A percentile compares a stretch with the other conserved stretches of the same genome.
phyloP scores from a whole-genome alignment of 495 filamentous ascomycete species.

The Extremus antarcticus region DNA sequence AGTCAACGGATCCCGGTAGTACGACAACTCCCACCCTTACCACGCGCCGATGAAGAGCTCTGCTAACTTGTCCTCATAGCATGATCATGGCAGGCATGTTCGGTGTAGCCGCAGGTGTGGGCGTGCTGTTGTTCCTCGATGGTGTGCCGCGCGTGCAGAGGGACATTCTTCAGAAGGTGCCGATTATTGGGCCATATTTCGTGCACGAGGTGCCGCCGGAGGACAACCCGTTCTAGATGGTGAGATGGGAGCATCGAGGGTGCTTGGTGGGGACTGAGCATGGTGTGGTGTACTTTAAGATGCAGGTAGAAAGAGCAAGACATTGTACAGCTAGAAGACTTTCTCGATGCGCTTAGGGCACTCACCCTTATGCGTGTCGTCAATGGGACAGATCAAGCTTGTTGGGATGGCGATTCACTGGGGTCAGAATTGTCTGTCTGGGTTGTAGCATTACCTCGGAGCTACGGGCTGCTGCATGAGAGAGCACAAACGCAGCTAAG shows the following conservation, averaged over 20 bases:
- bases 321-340: too few relatives aligned
- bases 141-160: conserved; percentile 56
- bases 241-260: not conserved
- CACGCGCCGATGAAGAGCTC: not conserved
- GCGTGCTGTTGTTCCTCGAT: conserved; percentile 61
- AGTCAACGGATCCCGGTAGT: conserved; percentile 3
- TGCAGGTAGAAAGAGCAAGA: not conserved
- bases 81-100: conserved; percentile 45
- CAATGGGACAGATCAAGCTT: too few relatives aligned
- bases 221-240: conserved; percentile 44
- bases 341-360: too few relatives aligned
- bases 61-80: conserved; percentile 28
- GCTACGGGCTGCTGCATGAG: too few relatives aligned
- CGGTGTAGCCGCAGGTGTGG: conserved; percentile 49
- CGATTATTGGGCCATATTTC: conserved; percentile 49
- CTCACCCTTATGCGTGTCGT: too few relatives aligned
- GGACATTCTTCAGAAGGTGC: conserved; percentile 52
- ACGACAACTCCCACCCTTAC: not conserved
- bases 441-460: too few relatives aligned
- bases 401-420: too few relatives aligned
- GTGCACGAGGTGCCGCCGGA: conserved; percentile 48
- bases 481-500: too few relatives aligned
- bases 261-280: not conserved
- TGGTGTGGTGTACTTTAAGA: not conserved
- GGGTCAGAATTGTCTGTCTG: too few relatives aligned